Base-by-base conservation (phyloP, 1,284 basidiomycete genomes). In the Kwoniella shivajii region DNA sequence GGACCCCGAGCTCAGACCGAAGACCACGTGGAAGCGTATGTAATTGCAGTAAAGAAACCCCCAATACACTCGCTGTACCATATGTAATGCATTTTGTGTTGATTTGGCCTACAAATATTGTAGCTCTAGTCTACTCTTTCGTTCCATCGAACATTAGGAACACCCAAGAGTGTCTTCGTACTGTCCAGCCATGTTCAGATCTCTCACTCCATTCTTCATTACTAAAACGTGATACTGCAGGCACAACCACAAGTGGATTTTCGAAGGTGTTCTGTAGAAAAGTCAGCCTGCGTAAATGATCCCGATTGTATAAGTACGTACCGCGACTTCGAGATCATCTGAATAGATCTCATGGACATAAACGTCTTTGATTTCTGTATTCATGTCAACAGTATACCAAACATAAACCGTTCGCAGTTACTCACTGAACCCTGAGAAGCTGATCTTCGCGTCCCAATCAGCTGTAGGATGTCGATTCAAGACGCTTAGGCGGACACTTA, bases 101-200 rank as follows among this genome's bases (percentile, higher is more conserved):
- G 9, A 20, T 22, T n/a, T 36, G 18, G 34, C 20, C 20, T 20
- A 16, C 13, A 13, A 18, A n/a, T 29, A 24, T 30, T 10, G 30
- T 16, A 26, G 0, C 50, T 42, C 43, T 43, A 5, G 27, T 50
- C 38, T 50, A 39, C 6, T 4, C 11, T 14, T 41, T 24, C 3
- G 13, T 30, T 26, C 53, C 59, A 18, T 68, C 60, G 31, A 72
- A 60, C 24, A 72, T 64, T 47, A 72, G 61, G 62, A 76, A 71
- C 36, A 58, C 36, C 74, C 74, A 76, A 27, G 74, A 76, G 50
- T 76, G 72, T 59, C 71, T 70, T 50, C 56, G 44, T 6, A 74
- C 65, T 7, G 50, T 57, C 27, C 57, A 57, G 9, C 58, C 56
- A 20, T 62, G 33, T 11, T 36, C 36, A 11, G 20, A 44, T 36